phyloP scores from a whole-genome alignment of 441 rosid genomes.

The Adansonia grandidieri region DNA sequence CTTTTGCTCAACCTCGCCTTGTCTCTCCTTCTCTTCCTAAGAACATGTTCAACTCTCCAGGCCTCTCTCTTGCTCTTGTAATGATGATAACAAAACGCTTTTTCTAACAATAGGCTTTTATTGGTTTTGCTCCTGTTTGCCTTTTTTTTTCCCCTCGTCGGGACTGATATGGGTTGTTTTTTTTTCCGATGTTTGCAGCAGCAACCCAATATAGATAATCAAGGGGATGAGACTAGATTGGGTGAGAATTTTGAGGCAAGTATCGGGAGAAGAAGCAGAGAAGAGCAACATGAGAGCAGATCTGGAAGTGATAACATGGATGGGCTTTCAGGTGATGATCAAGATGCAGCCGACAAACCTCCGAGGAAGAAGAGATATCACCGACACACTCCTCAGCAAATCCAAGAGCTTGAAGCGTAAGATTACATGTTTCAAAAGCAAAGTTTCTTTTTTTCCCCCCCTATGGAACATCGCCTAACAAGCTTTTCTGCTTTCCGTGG shows the following conservation, averaged over 20 bases:
- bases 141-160: too few species aligned
- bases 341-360: slow-evolving; percentile 67
- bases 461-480: neutral
- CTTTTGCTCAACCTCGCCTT: slow-evolving; percentile 68
- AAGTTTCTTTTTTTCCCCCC: neutral
- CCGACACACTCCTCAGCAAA: slow-evolving; percentile 91
- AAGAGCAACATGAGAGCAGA: slow-evolving; percentile 85
- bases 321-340: slow-evolving; percentile 77
- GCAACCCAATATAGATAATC: slow-evolving; percentile 72
- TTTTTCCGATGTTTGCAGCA: slow-evolving; percentile 38
- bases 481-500: neutral
- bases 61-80: slow-evolving; percentile 89
- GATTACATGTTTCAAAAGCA: slow-evolving; percentile 5
- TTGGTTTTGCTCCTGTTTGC: neutral
- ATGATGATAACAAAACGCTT: slow-evolving; percentile 3
- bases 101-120: neutral
- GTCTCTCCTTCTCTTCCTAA: slow-evolving; percentile 60
- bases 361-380: slow-evolving; percentile 83
- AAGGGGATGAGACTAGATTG: slow-evolving; percentile 56
- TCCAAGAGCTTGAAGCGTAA: slow-evolving; percentile 93
- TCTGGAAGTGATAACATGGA: slow-evolving; percentile 91
- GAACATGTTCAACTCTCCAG: slow-evolving; percentile 60
- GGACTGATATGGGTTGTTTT: slow-evolving; percentile 3
- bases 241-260: slow-evolving; percentile 60
- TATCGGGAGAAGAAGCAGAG: slow-evolving; percentile 59